Evolutionary conservation across 1,284 basidiomycete species (phyloP), one percentile per base, ranked within the genome.

Genomic region (Tylopilus sp.): DNA sequence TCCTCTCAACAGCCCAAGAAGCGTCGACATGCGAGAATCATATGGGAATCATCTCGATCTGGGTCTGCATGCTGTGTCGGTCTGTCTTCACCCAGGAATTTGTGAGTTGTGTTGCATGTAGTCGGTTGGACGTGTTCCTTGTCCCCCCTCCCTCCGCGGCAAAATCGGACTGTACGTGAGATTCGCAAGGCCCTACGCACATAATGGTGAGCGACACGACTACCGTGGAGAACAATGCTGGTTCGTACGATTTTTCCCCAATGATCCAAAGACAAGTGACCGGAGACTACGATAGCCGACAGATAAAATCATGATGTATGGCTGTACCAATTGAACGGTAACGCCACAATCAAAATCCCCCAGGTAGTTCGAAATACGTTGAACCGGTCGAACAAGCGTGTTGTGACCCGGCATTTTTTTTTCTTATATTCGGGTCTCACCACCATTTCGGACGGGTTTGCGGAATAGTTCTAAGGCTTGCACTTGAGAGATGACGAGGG

Each of bases 311-410:
- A 40, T 29, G 43, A 51, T 40, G n/a, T 2, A 41, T 45, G 54
- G 36, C 40, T 42, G 37, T 55, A 19, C 42, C 37, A 42, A 42
- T 44, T 39, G 48, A 39, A 48, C 20, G 25, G 42, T 29, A 19
- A 35, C 61, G 50, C 54, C 62, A 66, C 53, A 5, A 67, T 67
- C 61, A 59, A 35, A 22, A 20, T 26, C 24, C 31, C 36, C 17
- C 41, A 25, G 28, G 49, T 40, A 31, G 29, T 29, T 36, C 35
- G 29, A 7, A 29, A 44, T 42, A 49, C 37, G 40, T 46, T 33
- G 43, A n/a, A n/a, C 48, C 6, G 10, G 25, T 31, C 33, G 25
- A 43, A 45, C 28, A 14, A 28, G 22, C 20, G 17, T 52, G 48
- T 35, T 40, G 45, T 9, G 26, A 50, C 45, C 49, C 25, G 40